phyloP scores from a whole-genome alignment of 1,139 yeast genomes.

The Suhomyces kunorum region DNA sequence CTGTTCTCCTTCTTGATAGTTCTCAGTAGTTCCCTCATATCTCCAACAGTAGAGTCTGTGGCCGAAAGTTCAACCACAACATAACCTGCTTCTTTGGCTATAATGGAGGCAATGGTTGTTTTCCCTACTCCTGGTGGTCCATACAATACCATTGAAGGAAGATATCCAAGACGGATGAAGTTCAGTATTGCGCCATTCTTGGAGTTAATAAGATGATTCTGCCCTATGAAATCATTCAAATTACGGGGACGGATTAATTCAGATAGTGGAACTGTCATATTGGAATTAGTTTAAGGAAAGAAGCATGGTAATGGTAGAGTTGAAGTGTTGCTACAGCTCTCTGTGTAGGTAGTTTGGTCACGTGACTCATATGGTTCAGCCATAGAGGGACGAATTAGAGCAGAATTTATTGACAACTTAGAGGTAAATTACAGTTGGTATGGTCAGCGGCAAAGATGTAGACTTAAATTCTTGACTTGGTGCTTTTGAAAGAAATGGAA shows the following conservation, averaged over 20 bases:
- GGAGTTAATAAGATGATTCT: slow-evolving; percentile 33
- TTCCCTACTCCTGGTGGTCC: slow-evolving; percentile 54
- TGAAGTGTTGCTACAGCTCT: not conserved
- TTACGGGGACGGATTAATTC: slow-evolving; percentile 31
- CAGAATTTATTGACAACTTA: too few relatives aligned
- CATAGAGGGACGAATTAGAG: too few relatives aligned
- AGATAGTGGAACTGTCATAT: slow-evolving; percentile 22
- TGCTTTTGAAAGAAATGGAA: not conserved
- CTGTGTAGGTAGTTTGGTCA: not conserved
- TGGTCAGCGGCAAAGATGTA: too few relatives aligned
- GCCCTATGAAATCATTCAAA: slow-evolving; percentile 39
- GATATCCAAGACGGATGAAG: slow-evolving; percentile 38
- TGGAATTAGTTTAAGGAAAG: not conserved
- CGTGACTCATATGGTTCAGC: not conserved
- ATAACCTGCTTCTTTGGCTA: slow-evolving; percentile 37
- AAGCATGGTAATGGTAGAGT: not conserved
- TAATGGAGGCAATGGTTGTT: slow-evolving; percentile 43
- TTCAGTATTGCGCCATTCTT: slow-evolving; percentile 33
- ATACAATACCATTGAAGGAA: slow-evolving; percentile 46
- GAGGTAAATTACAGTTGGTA: too few relatives aligned
- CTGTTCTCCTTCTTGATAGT: slow-evolving; percentile 28
- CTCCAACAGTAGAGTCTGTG: slow-evolving; percentile 36
- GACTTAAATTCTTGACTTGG: not conserved
- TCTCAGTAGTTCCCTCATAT: slow-evolving; percentile 30
- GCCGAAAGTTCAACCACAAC: slow-evolving; percentile 45